Conservation (phyloP, 2,329 filamentous ascomycete species). For the Diaporthe helianthi region DNA sequence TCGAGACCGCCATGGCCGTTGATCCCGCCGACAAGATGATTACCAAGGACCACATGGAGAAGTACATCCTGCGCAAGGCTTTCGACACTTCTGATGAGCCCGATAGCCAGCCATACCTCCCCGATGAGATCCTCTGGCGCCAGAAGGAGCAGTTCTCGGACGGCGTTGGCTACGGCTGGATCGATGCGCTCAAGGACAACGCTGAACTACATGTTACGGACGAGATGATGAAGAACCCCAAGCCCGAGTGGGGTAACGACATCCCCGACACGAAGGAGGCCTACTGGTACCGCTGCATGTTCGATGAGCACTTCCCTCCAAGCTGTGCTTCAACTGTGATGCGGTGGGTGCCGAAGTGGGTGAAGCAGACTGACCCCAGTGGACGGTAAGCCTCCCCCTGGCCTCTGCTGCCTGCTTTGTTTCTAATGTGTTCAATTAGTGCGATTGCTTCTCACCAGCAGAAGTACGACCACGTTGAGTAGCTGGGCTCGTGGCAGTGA, state of each 20-base stretch:
- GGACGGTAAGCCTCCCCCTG: constrained; percentile 70
- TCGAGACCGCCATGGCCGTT: constrained; percentile 91
- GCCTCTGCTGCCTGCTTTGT: background rate
- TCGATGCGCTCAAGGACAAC: constrained; percentile 94
- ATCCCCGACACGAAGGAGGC: constrained; percentile 97
- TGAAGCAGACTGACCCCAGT: constrained; percentile 92
- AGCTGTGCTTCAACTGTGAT: constrained; percentile 91
- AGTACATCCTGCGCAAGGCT: constrained; percentile 97
- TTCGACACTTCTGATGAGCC: constrained; percentile 94
- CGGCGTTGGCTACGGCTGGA: constrained; percentile 98
- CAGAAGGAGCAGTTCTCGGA: constrained; percentile 99
- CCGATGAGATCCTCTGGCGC: constrained; percentile 93
- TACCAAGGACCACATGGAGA: constrained; percentile 86
- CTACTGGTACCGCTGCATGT: constrained; percentile 99
- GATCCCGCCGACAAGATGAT: constrained; percentile 97
- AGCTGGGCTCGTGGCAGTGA: background rate
- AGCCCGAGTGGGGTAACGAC: constrained; percentile 92
- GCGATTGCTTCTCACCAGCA: constrained; percentile 78
- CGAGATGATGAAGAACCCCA: constrained; percentile 98
- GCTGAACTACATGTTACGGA: constrained; percentile 90
- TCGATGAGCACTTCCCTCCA: constrained; percentile 96
- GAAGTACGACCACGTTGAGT: constrained; percentile 68
- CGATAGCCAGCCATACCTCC: constrained; percentile 83
- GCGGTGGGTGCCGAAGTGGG: constrained; percentile 98
- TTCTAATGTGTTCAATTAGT: constrained; percentile 51